Conservation (phyloP, 371 early-diverging fungal species). For the Homolaphlyctis polyrhiza region DNA sequence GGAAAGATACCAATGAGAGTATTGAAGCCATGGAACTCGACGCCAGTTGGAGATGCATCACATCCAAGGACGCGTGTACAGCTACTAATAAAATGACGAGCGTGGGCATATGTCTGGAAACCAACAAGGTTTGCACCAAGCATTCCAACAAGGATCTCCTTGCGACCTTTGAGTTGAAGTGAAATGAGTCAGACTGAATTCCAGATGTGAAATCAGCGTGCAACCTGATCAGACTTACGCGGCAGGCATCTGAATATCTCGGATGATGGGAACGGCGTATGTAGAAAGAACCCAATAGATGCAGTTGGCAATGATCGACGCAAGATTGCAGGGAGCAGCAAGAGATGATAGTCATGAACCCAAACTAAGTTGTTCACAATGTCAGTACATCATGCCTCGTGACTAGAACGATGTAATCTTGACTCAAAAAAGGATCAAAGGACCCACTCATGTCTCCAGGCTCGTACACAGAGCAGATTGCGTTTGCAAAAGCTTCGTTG, state of each 20-base stretch:
- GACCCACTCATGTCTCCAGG: constrained; percentile 77
- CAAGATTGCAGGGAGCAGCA: constrained; percentile 83
- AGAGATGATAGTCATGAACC: constrained; percentile 98
- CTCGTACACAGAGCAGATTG: constrained; percentile 64
- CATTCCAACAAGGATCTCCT: constrained; percentile 87
- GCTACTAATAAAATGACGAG: constrained; percentile 90
- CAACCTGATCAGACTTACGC: constrained; percentile 42
- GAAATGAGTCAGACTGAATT: constrained; percentile 5
- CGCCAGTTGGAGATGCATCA: constrained; percentile 77
- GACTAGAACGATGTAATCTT: neutral
- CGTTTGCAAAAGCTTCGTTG: constrained; percentile 82
- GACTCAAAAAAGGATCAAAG: constrained; percentile 14
- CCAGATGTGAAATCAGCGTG: neutral
- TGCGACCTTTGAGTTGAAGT: constrained; percentile 53
- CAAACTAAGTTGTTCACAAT: constrained; percentile 76
- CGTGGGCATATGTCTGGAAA: constrained; percentile 95
- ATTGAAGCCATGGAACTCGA: constrained; percentile 67
- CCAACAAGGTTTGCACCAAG: constrained; percentile 91
- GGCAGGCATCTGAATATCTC: constrained; percentile 93
- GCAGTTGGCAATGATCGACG: constrained; percentile 71
- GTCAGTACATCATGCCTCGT: neutral
- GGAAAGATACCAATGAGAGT: constrained; percentile 89
- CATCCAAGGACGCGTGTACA: constrained; percentile 87
- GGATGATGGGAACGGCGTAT: constrained; percentile 94
- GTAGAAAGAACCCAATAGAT: constrained; percentile 93